A percentile compares a stretch with the other conserved stretches of the same genome.
Conservation (phyloP, 768 basidiomycete genomes). For the Boletus patriciae region DNA sequence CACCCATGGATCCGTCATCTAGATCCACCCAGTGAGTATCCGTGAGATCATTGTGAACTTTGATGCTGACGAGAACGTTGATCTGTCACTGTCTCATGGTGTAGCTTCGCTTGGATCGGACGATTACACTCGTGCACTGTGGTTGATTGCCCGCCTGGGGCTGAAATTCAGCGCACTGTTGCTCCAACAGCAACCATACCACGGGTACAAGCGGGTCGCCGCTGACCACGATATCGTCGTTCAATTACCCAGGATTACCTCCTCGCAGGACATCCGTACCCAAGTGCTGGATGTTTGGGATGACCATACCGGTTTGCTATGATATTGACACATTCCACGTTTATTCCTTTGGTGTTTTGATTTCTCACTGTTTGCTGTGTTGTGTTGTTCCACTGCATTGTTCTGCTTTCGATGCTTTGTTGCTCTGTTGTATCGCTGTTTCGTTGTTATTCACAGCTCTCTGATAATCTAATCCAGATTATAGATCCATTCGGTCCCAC, state of each 20-base stretch:
- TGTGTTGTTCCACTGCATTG: no score
- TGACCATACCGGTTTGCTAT: not conserved
- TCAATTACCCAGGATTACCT: not conserved
- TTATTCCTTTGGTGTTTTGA: not conserved
- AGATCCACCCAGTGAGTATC: not conserved
- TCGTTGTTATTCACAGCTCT: not conserved
- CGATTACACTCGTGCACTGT: not conserved
- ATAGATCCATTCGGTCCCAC: not conserved
- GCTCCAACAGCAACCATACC: not conserved
- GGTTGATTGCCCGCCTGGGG: conserved; percentile 4
- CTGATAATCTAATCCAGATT: not conserved
- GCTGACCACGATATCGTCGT: conserved; percentile 5
- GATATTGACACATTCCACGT: not conserved
- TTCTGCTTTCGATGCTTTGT: not conserved
- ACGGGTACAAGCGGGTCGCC: conserved; percentile 6
- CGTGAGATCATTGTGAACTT: not conserved
- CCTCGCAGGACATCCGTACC: not conserved
- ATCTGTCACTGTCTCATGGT: not conserved
- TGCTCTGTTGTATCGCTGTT: not conserved
- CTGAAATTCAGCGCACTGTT: conserved; percentile 6
- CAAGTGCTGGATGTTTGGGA: conserved; percentile 5
- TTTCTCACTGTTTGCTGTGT: not conserved
- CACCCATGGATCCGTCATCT: conserved; percentile 4
- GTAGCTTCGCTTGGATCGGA: not conserved
- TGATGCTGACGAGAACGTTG: not conserved